A percentile compares a stretch with the other conserved stretches of the same genome.
phyloP scores from a whole-genome alignment of 2,329 filamentous ascomycete species.

The Capronia epimyces region DNA sequence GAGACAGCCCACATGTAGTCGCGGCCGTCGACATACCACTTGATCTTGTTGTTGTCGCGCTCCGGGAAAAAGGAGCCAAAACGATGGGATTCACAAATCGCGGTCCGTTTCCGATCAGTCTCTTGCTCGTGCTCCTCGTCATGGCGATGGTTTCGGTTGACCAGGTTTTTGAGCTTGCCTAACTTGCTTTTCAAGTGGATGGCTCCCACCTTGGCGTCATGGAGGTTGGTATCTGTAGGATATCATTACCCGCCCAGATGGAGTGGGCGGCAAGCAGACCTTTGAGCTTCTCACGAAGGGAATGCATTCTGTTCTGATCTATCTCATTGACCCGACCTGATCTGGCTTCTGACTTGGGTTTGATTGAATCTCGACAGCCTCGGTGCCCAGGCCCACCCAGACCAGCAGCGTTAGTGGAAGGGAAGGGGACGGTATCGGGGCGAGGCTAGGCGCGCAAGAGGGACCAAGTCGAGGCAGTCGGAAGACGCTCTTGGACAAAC shows the following conservation, averaged over 20 bases:
- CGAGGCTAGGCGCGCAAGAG: not conserved
- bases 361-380: not conserved
- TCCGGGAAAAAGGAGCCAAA: slow-evolving; percentile 90
- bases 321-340: not conserved
- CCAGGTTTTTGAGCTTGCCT: slow-evolving; percentile 60
- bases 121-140: slow-evolving; percentile 85
- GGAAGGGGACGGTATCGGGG: not conserved
- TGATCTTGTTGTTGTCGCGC: slow-evolving; percentile 75
- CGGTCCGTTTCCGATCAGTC: slow-evolving; percentile 73
- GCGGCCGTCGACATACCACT: slow-evolving; percentile 95
- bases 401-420: not conserved
- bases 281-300: slow-evolving; percentile 28
- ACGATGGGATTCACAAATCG: slow-evolving; percentile 67
- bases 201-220: slow-evolving; percentile 47
- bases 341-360: not conserved
- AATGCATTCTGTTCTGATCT: slow-evolving; percentile 18
- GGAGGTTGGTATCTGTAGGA: slow-evolving; percentile 34
- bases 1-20: slow-evolving; percentile 97
- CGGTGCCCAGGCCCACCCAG: not conserved
- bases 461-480: not conserved
- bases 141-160: slow-evolving; percentile 86
- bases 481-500: not conserved
- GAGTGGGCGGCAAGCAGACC: slow-evolving; percentile 14
- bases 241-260: slow-evolving; percentile 9
- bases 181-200: slow-evolving; percentile 57